Conservation (phyloP, 179 eudicot species). For the Drosera spatulata region DNA sequence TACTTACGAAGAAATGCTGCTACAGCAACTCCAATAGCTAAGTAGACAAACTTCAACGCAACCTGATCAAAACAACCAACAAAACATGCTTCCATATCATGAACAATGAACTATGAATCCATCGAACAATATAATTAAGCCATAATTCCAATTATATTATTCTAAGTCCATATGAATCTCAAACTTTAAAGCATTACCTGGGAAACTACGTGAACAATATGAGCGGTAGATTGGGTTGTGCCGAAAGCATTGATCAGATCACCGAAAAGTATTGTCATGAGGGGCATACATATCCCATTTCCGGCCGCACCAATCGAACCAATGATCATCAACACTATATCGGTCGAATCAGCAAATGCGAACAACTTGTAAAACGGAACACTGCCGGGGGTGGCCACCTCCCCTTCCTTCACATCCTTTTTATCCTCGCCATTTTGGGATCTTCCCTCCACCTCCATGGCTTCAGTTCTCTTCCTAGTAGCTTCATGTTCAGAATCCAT, state of each 20-base stretch:
- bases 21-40: slow-evolving; percentile 6
- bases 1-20: slow-evolving; percentile 5
- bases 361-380: too few species aligned
- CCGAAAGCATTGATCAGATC: slow-evolving; percentile 8
- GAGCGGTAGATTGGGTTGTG: not conserved
- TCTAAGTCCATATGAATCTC: not conserved
- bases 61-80: not conserved
- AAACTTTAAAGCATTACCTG: not conserved
- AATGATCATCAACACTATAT: too few species aligned
- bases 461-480: too few species aligned
- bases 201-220: slow-evolving; percentile 1
- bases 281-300: slow-evolving; percentile 1
- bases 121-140: not conserved
- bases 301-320: too few species aligned
- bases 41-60: slow-evolving; percentile 5
- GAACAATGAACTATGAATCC: not conserved
- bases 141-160: not conserved
- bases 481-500: too few species aligned
- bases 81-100: not conserved
- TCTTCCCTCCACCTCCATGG: too few species aligned
- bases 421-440: too few species aligned
- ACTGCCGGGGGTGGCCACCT: too few species aligned
- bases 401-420: too few species aligned
- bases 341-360: too few species aligned
- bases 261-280: slow-evolving; percentile 9